Conservation (phyloP, 2,329 filamentous ascomycete species). For the Podosphaera fusca region DNA sequence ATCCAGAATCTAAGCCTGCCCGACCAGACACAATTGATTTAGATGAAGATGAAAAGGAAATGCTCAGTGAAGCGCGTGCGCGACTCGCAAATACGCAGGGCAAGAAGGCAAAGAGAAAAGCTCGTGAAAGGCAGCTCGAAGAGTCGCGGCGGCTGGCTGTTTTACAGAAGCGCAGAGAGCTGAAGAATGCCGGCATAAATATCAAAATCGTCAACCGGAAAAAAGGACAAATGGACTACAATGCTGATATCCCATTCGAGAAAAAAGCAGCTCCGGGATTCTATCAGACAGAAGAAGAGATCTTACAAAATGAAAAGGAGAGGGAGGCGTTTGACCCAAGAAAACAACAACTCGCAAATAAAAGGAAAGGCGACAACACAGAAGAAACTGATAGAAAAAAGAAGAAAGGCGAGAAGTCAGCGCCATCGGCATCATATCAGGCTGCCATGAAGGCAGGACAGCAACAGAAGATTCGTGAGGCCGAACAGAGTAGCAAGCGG, state of each 20-base stretch:
- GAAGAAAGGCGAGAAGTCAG: constrained; percentile 70
- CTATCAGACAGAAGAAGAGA: constrained; percentile 76
- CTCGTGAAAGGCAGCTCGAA: constrained; percentile 81
- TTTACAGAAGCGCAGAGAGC: constrained; percentile 81
- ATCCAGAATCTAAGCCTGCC: constrained; percentile 88
- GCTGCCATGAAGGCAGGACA: constrained; percentile 85
- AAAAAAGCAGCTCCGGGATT: constrained; percentile 76
- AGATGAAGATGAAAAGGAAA: constrained; percentile 98
- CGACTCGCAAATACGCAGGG: constrained; percentile 94
- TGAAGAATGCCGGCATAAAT: constrained; percentile 96
- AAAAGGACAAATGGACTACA: constrained; percentile 97
- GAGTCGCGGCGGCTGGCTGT: constrained; percentile 77
- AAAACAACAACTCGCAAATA: constrained; percentile 75
- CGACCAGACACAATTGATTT: constrained; percentile 92
- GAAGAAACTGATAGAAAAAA: constrained; percentile 62
- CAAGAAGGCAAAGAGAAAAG: constrained; percentile 97
- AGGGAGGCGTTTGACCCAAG: constrained; percentile 72
- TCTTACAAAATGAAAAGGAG: constrained; percentile 58
- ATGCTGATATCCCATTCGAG: constrained; percentile 95
- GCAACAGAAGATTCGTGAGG: constrained; percentile 82
- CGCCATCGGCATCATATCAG: constrained; percentile 54
- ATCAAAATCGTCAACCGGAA: constrained; percentile 85
- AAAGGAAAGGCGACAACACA: constrained; percentile 80
- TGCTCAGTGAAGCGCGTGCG: constrained; percentile 91
- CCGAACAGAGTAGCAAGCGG: constrained; percentile 89